These are phyloP conservation scores for Trichosporon sp. DNA, from an alignment of 1,284 basidiomycete species.

Conservation along the genomic window DNA sequence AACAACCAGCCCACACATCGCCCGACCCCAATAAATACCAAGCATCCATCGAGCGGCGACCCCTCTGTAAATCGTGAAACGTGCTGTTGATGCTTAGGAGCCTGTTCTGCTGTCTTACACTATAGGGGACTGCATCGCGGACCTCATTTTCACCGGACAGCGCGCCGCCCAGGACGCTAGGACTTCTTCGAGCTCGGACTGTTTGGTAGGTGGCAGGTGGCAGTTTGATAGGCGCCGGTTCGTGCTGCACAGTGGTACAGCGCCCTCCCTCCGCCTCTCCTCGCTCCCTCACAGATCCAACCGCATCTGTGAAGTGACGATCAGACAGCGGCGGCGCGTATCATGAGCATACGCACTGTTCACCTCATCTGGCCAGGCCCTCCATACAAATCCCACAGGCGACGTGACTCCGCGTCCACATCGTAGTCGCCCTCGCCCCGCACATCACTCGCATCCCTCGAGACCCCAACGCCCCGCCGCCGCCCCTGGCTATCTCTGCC, in stretches of 20 bases:
- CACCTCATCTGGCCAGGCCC: constrained; percentile 1
- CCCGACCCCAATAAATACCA: not conserved
- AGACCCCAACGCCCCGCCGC: not conserved
- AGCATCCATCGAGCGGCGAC: not conserved
- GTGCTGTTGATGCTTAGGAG: not conserved
- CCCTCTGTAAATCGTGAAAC: not conserved
- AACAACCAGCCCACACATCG: not conserved
- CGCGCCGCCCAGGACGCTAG: not conserved
- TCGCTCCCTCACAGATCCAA: not conserved
- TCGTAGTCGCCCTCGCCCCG: not conserved
- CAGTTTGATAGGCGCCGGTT: not conserved
- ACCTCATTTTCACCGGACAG: not conserved
- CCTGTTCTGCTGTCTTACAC: not conserved
- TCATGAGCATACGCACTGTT: not conserved
- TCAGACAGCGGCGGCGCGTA: not conserved
- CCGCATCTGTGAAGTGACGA: not conserved
- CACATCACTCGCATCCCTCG: not conserved
- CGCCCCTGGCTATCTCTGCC: not conserved
- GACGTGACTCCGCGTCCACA: not conserved
- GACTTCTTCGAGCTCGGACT: not conserved
- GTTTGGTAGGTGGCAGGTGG: not conserved
- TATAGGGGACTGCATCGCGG: not conserved
- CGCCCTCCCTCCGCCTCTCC: not conserved
- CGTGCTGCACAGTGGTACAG: not conserved
- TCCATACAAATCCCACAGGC: not conserved